phyloP scores from a whole-genome alignment of 768 basidiomycete genomes.

The Phaffia tasmanica region DNA sequence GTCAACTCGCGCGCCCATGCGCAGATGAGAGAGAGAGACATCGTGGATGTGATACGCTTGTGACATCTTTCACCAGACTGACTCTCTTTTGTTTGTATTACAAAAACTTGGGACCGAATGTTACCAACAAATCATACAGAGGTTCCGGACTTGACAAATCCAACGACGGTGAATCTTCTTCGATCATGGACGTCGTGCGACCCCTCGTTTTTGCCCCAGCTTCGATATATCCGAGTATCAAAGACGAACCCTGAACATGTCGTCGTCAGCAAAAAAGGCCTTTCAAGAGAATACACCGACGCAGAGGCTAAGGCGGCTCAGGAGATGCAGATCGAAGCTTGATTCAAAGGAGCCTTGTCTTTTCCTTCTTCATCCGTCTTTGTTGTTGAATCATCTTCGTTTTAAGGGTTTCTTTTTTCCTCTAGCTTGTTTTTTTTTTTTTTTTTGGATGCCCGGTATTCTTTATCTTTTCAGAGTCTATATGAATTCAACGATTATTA shows the following conservation, averaged over 20 bases:
- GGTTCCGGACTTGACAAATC: conserved; percentile 37
- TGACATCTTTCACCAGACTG: no score
- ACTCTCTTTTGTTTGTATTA: no score
- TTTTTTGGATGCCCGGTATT: no score
- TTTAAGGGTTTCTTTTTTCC: background rate
- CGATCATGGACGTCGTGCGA: conserved; percentile 32
- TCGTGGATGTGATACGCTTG: no score
- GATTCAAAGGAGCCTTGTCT: background rate
- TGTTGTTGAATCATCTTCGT: no score
- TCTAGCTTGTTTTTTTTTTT: background rate
- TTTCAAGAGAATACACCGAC: background rate
- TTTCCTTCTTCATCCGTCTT: background rate
- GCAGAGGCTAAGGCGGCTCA: background rate
- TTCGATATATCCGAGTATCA: conserved; percentile 23
- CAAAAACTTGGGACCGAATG: background rate
- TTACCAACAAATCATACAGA: conserved; percentile 25
- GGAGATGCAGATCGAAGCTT: background rate
- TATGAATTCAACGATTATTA: no score
- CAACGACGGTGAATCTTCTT: conserved; percentile 32
- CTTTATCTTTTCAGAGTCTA: no score
- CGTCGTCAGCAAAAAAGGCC: conserved; percentile 16
- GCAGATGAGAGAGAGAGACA: no score
- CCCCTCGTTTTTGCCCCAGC: conserved; percentile 23
- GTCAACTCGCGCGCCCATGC: no score
- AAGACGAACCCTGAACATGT: conserved; percentile 13